phyloP scores from a whole-genome alignment of 257 asterid genomes.

The Linderniella brevidens region DNA sequence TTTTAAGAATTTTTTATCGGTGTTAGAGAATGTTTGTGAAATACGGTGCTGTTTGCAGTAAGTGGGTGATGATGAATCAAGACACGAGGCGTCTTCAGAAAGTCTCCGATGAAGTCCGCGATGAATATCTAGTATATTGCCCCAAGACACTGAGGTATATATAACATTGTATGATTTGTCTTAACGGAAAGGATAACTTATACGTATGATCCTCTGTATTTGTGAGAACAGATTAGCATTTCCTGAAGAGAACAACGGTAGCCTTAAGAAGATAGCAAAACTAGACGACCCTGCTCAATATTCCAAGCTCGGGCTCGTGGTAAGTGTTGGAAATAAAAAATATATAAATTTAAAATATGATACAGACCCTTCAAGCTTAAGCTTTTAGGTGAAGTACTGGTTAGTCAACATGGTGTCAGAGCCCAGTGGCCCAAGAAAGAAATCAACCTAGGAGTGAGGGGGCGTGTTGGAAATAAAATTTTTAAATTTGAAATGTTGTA shows the following conservation, averaged over 20 bases:
- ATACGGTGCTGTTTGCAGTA: constrained; percentile 36
- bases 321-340: too few species aligned
- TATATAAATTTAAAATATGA: too few species aligned
- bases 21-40: background rate
- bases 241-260: constrained; percentile 80
- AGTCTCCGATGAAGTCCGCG: constrained; percentile 85
- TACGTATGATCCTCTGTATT: background rate
- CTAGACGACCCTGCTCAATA: constrained; percentile 63
- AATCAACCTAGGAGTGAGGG: too few species aligned
- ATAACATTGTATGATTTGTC: constrained; percentile 1
- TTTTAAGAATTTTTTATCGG: background rate
- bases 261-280: constrained; percentile 81
- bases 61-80: constrained; percentile 98
- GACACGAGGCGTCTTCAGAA: constrained; percentile 88
- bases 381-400: too few species aligned
- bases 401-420: too few species aligned
- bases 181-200: background rate
- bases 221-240: constrained; percentile 43
- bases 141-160: constrained; percentile 63
- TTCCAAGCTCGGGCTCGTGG: constrained; percentile 63
- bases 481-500: too few species aligned
- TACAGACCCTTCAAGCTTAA: too few species aligned
- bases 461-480: too few species aligned
- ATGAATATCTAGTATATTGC: constrained; percentile 50
- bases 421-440: too few species aligned